Evolutionary conservation across 2,329 filamentous ascomycete genomes (phyloP), one percentile per base, ranked within the genome.

Genomic region (Hypomyces perniciosus): DNA sequence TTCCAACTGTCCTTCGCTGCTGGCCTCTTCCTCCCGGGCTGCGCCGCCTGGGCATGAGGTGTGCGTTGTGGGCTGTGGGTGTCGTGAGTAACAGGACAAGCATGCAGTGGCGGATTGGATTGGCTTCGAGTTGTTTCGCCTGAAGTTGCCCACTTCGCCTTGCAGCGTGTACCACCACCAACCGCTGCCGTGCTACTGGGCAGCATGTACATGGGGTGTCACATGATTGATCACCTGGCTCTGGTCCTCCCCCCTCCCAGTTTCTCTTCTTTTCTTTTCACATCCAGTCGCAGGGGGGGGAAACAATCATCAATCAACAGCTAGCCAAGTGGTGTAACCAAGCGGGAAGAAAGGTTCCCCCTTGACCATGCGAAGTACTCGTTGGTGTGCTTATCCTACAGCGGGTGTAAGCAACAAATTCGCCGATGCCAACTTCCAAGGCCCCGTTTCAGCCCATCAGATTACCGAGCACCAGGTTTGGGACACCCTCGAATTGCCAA

Each of bases 161-260:
- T 20, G 20, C 20, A 20, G 20, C 20, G 20, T 20, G 20, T 20
- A 20, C 20, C 20, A 20, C 43, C 13, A 27, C 4, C 30, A 45
- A 29, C 48, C 27, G 48, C 41, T 27, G 10, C 20, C 20, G 34
- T 20, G 20, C 20, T 20, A 20, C 20, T 20, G 20, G 20, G 20
- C 20, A 20, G 20, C 20, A 20, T 20, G 20, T 20, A 20, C 20
- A 20, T 20, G 20, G 20, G 20, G 20, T 38, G n/a, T 53, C 51
- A 53, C 51, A 49, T 53, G 51, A 53, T 53, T 42, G 28, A 43
- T 49, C 51, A 53, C 46, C 40, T 49, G 46, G 20, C 51, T 44
- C 28, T 44, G n/a, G 29, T 13, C n/a, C 42, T 29, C 39, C 6
- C 28, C 13, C 13, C 39, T 43, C 42, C 35, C 41, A 35, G 8